Evolutionary conservation across 352 stramenopile genomes (phyloP).

Genomic region (Phytophthora rubi): DNA sequence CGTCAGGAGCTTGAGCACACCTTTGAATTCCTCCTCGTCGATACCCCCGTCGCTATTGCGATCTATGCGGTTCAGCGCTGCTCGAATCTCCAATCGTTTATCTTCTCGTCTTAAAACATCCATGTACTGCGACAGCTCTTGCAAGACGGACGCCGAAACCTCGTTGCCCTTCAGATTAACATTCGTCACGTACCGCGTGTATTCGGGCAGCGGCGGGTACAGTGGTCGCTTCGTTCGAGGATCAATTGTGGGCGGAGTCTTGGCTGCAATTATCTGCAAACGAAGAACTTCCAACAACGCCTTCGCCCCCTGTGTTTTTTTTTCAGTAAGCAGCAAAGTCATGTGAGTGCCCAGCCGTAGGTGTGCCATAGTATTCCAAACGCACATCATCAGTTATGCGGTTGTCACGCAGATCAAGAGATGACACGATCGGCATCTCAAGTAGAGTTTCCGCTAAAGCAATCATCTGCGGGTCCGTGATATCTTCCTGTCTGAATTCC

Average conservation of each 20-base stretch:
- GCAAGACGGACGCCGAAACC: constrained; percentile 58
- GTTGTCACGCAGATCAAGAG: constrained; percentile 80
- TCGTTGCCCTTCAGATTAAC: constrained; percentile 85
- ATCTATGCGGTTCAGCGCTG: constrained; percentile 75
- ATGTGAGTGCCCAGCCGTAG: not conserved
- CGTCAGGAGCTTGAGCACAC: constrained; percentile 80
- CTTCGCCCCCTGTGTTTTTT: constrained; percentile 63
- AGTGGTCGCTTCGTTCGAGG: constrained; percentile 59
- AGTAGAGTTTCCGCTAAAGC: constrained; percentile 75
- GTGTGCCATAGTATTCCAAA: not conserved
- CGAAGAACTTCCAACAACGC: constrained; percentile 78
- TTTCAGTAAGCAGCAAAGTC: not conserved
- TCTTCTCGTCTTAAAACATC: constrained; percentile 80
- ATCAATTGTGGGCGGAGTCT: constrained; percentile 59
- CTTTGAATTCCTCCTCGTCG: constrained; percentile 81
- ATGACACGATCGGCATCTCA: constrained; percentile 81
- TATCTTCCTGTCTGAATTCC: constrained; percentile 82
- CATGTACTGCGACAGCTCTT: constrained; percentile 78
- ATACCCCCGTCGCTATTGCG: constrained; percentile 59
- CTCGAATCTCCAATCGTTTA: constrained; percentile 80
- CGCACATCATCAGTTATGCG: constrained; percentile 80
- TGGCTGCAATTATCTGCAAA: constrained; percentile 76
- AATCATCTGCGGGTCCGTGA: constrained; percentile 82
- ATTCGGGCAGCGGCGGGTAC: constrained; percentile 54
- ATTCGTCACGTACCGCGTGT: constrained; percentile 72